Percentiles rank a stretch among this genome's conserved stretches.
These are phyloP conservation scores for Blastobotrys petasosporus DNA, from an alignment of 1,139 yeast species.

Conservation along the genomic window DNA sequence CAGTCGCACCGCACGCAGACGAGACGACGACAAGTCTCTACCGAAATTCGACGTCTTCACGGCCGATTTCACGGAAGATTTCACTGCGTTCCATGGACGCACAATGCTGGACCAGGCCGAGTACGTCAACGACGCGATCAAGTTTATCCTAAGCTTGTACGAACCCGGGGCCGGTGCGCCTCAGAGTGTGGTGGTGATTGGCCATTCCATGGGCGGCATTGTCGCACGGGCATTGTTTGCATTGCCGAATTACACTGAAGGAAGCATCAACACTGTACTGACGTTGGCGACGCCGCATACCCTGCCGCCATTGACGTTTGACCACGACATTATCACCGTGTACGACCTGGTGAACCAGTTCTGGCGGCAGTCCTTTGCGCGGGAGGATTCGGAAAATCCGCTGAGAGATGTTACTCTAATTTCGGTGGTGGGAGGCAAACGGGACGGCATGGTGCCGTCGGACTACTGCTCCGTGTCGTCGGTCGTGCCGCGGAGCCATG, in stretches of 20 bases:
- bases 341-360: slow-evolving; percentile 71
- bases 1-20: slow-evolving; percentile 43
- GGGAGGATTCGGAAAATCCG: slow-evolving; percentile 24
- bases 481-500: slow-evolving; percentile 65
- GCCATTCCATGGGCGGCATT: slow-evolving; percentile 97
- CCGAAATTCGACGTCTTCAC: slow-evolving; percentile 49
- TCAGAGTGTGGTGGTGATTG: slow-evolving; percentile 68
- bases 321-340: slow-evolving; percentile 72
- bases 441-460: slow-evolving; percentile 82
- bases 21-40: slow-evolving; percentile 4
- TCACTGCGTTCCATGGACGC: slow-evolving; percentile 93
- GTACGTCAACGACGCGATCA: slow-evolving; percentile 80
- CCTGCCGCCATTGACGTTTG: slow-evolving; percentile 92
- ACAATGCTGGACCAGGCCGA: slow-evolving; percentile 93
- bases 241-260: slow-evolving; percentile 63
- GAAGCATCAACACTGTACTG: slow-evolving; percentile 74
- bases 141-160: slow-evolving; percentile 67
- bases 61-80: slow-evolving; percentile 92
- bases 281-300: slow-evolving; percentile 93
- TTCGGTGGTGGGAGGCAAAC: slow-evolving; percentile 88
- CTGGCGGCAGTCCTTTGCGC: slow-evolving; percentile 61
- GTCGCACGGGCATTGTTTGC: slow-evolving; percentile 80
- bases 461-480: slow-evolving; percentile 81
- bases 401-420: slow-evolving; percentile 33
- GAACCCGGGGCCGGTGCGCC: slow-evolving; percentile 37